A percentile compares a stretch with the other conserved stretches of the same genome.
These are phyloP conservation scores for Tricholoma hemisulphureum DNA, from an alignment of 768 basidiomycete genomes.

Conservation along the genomic window DNA sequence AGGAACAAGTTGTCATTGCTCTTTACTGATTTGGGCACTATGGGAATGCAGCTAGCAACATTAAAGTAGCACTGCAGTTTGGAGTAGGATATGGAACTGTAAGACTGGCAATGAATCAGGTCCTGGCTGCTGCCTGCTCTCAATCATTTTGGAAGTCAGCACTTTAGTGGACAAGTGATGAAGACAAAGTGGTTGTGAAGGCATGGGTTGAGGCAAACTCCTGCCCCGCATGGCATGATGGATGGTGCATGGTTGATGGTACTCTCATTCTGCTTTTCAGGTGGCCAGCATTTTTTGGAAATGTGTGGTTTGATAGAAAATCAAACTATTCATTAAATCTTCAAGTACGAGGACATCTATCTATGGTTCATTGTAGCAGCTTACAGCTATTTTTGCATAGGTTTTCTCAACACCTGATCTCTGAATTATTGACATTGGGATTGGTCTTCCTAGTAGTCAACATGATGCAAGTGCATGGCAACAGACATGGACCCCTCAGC, in stretches of 20 bases:
- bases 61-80: constrained; percentile 34
- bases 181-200: constrained; percentile 36
- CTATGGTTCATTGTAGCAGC: background rate
- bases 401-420: constrained; percentile 18
- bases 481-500: constrained; percentile 20
- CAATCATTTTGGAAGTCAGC: constrained; percentile 21
- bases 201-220: constrained; percentile 35
- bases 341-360: background rate
- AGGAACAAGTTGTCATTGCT: constrained; percentile 34
- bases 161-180: constrained; percentile 27
- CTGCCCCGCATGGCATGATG: no score
- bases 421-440: constrained; percentile 28
- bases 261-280: no score
- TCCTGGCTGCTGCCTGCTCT: constrained; percentile 27
- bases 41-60: constrained; percentile 35
- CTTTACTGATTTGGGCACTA: constrained; percentile 38
- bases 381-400: constrained; percentile 1
- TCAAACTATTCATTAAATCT: no score
- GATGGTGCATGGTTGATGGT: no score
- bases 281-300: no score
- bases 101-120: no score
- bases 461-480: constrained; percentile 34
- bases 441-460: constrained; percentile 31
- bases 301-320: no score
- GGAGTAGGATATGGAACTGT: constrained; percentile 29